These are phyloP conservation scores for Penicillium sp. DNA, from an alignment of 2,329 filamentous ascomycete species.

Conservation along the genomic window DNA sequence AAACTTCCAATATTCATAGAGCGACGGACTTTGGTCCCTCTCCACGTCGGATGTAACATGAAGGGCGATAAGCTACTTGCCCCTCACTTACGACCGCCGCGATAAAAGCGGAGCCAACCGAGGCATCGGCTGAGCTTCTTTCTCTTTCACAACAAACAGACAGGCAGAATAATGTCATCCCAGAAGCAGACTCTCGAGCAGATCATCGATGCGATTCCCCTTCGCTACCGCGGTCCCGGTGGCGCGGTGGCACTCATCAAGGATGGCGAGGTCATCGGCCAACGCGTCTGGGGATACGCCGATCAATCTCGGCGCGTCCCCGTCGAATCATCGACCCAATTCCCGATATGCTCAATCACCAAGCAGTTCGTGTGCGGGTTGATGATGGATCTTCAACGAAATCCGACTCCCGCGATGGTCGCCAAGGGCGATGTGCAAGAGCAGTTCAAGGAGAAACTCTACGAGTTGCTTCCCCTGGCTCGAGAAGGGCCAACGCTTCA, in stretches of 20 bases:
- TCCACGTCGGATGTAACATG: not conserved
- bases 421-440: slow-evolving; percentile 30
- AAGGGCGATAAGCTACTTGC: not conserved
- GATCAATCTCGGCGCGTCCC: slow-evolving; percentile 42
- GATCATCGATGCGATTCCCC: slow-evolving; percentile 22
- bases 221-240: slow-evolving; percentile 41
- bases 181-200: slow-evolving; percentile 12
- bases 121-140: not conserved
- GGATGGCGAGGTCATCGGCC: slow-evolving; percentile 44
- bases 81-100: slow-evolving; percentile 1
- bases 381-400: slow-evolving; percentile 37
- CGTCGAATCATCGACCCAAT: slow-evolving; percentile 37
- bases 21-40: not conserved
- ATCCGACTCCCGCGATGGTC: slow-evolving; percentile 33
- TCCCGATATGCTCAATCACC: slow-evolving; percentile 52
- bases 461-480: slow-evolving; percentile 29
- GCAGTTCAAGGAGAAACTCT: slow-evolving; percentile 33
- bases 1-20: not conserved
- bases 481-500: slow-evolving; percentile 36
- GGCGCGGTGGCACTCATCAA: slow-evolving; percentile 47
- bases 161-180: slow-evolving; percentile 14
- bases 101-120: slow-evolving; percentile 15
- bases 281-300: slow-evolving; percentile 48
- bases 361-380: slow-evolving; percentile 49
- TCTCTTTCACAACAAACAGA: not conserved